These are phyloP conservation scores for Saccharomyces uvarum DNA, from an alignment of 1,139 yeast species.

Conservation along the genomic window DNA sequence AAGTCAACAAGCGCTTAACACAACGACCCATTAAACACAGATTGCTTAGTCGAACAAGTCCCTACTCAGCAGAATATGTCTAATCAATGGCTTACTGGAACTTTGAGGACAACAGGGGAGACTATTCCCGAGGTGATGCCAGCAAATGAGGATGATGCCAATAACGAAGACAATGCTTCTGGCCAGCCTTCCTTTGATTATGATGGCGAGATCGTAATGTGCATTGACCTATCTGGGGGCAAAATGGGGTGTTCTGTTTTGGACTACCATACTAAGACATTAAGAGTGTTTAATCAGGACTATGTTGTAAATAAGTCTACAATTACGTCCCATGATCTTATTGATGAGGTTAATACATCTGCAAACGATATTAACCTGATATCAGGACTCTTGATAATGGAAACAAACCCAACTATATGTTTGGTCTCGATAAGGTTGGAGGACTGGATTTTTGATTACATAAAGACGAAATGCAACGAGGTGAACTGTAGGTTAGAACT, in stretches of 20 bases:
- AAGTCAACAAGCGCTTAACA: background rate
- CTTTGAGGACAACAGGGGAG: background rate
- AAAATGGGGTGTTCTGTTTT: constrained; percentile 15
- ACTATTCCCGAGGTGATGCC: background rate
- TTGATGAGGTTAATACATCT: constrained; percentile 1
- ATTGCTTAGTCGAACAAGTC: background rate
- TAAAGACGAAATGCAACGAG: constrained; percentile 7
- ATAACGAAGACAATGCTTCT: background rate
- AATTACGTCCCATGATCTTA: constrained; percentile 1
- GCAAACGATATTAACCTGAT: constrained; percentile 12
- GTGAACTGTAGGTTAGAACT: constrained; percentile 11
- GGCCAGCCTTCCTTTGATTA: constrained; percentile 3
- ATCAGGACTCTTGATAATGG: constrained; percentile 10
- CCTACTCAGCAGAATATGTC: background rate
- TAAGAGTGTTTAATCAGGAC: constrained; percentile 14
- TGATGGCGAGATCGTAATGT: constrained; percentile 10
- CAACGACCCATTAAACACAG: background rate
- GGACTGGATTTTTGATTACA: constrained; percentile 7
- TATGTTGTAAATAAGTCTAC: background rate
- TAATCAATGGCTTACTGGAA: background rate
- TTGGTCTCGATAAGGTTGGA: constrained; percentile 16
- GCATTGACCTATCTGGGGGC: constrained; percentile 10
- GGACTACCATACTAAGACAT: constrained; percentile 7
- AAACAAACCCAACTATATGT: constrained; percentile 13
- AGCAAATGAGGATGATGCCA: background rate